Conservation (phyloP, 495 filamentous ascomycete species). For the Talaromyces wortmannii region DNA sequence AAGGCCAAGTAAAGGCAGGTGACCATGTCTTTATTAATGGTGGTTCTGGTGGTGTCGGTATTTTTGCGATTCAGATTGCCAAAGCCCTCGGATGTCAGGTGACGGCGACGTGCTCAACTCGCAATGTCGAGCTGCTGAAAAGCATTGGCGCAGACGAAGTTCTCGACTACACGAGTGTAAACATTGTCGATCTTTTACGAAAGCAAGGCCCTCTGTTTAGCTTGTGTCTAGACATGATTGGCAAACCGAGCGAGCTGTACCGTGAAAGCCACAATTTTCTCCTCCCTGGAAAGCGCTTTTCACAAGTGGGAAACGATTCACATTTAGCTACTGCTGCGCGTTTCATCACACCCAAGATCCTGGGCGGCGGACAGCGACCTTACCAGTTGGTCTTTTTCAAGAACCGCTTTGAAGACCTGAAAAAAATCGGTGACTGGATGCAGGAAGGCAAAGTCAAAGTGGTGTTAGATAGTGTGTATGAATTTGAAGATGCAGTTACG, state of each 20-base stretch:
- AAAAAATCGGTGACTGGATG: constrained; percentile 52
- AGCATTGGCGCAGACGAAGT: constrained; percentile 60
- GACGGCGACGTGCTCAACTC: constrained; percentile 49
- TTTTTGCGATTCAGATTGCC: constrained; percentile 59
- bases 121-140: constrained; percentile 50
- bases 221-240: constrained; percentile 58
- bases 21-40: constrained; percentile 63
- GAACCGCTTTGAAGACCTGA: constrained; percentile 38
- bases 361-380: constrained; percentile 60
- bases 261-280: constrained; percentile 49
- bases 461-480: constrained; percentile 52
- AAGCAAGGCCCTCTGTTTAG: constrained; percentile 44
- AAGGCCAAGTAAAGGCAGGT: constrained; percentile 43
- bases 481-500: constrained; percentile 53
- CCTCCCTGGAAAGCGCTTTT: constrained; percentile 41
- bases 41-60: constrained; percentile 56
- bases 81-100: constrained; percentile 59
- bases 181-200: constrained; percentile 43
- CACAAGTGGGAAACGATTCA: constrained; percentile 47
- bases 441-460: constrained; percentile 53
- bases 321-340: constrained; percentile 17
- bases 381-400: constrained; percentile 37
- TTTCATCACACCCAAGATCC: constrained; percentile 41
- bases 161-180: constrained; percentile 56
- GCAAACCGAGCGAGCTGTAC: constrained; percentile 43